These are phyloP conservation scores for Phytophthora hybrid DNA, from an alignment of 352 stramenopile genomes.

Conservation along the genomic window DNA sequence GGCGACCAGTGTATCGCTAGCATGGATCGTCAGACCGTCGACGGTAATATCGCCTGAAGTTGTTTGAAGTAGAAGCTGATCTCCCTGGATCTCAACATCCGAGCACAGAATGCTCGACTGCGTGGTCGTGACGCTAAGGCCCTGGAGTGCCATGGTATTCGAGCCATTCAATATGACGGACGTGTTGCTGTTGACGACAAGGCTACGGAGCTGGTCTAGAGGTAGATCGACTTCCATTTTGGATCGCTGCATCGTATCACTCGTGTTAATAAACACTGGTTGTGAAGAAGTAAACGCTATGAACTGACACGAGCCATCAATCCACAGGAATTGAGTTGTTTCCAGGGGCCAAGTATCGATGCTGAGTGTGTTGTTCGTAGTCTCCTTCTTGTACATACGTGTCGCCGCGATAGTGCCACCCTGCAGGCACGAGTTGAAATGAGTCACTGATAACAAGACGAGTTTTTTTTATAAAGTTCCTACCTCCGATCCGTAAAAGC, in stretches of 20 bases:
- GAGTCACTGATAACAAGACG: neutral
- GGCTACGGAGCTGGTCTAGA: slow-evolving; percentile 24
- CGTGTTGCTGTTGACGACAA: slow-evolving; percentile 58
- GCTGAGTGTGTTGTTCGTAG: slow-evolving; percentile 35
- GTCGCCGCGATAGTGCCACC: slow-evolving; percentile 12
- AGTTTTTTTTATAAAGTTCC: neutral
- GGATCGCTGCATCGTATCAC: slow-evolving; percentile 40
- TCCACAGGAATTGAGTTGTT: slow-evolving; percentile 64
- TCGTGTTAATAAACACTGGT: neutral
- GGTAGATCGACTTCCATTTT: slow-evolving; percentile 52
- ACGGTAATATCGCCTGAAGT: slow-evolving; percentile 62
- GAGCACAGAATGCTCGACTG: slow-evolving; percentile 61
- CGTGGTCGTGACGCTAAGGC: slow-evolving; percentile 48
- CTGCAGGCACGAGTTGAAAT: slow-evolving; percentile 23
- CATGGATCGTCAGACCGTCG: slow-evolving; percentile 55
- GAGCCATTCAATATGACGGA: slow-evolving; percentile 60
- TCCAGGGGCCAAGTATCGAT: slow-evolving; percentile 43
- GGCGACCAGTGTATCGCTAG: slow-evolving; percentile 21
- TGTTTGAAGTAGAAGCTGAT: slow-evolving; percentile 46
- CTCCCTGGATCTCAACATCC: slow-evolving; percentile 45
- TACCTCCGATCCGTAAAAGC: slow-evolving; percentile 61
- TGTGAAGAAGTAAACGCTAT: neutral
- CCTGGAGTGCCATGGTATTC: slow-evolving; percentile 38
- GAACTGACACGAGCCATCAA: slow-evolving; percentile 70
- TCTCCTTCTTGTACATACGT: slow-evolving; percentile 43